Percentiles rank a stretch among this genome's conserved stretches.
phyloP scores from a whole-genome alignment of 2,329 filamentous ascomycete genomes.

The Microdochium nivale region DNA sequence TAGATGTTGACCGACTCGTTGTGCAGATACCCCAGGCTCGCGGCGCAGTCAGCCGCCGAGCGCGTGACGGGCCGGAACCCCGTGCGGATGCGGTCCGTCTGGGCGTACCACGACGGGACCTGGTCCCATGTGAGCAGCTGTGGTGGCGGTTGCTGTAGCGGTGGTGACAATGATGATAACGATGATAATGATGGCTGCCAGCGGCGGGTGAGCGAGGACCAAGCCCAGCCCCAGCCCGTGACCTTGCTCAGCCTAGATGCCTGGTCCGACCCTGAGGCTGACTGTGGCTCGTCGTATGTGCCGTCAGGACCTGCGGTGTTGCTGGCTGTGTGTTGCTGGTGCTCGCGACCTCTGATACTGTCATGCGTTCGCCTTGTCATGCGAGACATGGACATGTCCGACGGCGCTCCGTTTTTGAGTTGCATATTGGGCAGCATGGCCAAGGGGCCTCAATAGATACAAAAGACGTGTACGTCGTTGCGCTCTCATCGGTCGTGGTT shows the following conservation, averaged over 20 bases:
- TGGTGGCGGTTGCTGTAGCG: background rate
- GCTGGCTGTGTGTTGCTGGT: background rate
- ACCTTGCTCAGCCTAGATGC: background rate
- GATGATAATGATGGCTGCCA: no score
- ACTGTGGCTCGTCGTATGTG: background rate
- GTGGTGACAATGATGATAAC: background rate
- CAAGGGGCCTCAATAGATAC: background rate
- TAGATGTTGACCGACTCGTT: slow-evolving; percentile 35
- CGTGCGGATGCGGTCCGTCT: slow-evolving; percentile 29
- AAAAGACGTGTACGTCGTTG: background rate
- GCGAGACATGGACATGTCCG: background rate
- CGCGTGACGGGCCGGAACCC: slow-evolving; percentile 33
- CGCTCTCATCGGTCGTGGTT: background rate
- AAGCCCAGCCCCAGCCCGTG: no score
- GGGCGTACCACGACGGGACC: slow-evolving; percentile 31
- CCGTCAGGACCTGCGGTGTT: background rate
- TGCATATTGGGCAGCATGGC: background rate
- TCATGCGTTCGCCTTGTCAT: background rate
- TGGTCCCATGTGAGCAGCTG: slow-evolving; percentile 17
- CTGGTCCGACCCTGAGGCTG: background rate
- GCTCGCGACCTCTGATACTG: background rate
- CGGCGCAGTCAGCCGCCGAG: slow-evolving; percentile 25
- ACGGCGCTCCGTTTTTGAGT: no score
- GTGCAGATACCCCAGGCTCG: slow-evolving; percentile 31
- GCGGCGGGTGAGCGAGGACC: no score